Base-by-base conservation (phyloP, 768 basidiomycete species). In the Postia placenta region DNA sequence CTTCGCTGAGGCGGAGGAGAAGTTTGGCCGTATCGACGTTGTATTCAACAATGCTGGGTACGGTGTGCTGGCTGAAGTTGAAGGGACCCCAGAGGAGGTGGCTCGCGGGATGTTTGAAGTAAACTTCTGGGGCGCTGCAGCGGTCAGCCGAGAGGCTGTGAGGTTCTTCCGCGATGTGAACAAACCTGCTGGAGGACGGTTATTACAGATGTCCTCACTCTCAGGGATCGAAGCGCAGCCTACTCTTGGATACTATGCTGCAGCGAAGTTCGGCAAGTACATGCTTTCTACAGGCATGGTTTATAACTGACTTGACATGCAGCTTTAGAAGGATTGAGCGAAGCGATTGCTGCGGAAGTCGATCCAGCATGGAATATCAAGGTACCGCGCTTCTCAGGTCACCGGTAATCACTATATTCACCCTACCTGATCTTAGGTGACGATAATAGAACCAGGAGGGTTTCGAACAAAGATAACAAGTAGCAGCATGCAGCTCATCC, bases 321-420 rank as follows among this genome's bases (percentile, higher is more conserved):
- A 57, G 59, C 55, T 22, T 36, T 55, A 52, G 69, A 72, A 41
- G 70, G 68, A 17, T 53, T 72, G 25, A 68, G 64, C 2, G 66
- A 74, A 50, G 56, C 71, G 1, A 52, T 75, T 23, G 59, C 57
- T 3, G 55, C 60, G 36, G 75, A 76, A 49, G 48, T 75, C 2
- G 72, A 74, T 39, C 74, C 75, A 11, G 59, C 25, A 19, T 76
- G 74, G 74, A 72, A 75, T 44, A 74, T 76, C 56, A 74, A 69
- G 59, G 74, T 72, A 9, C 33, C 37, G 12, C 6, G 20, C 9
- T 12, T 1, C 23, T 15, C 7, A 5, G 24, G 19, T n/a, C 14
- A n/a, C 42, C 28, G n/a, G 30, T 11, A 43, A 5, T 45, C 30
- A 23, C 17, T 1, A 22, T 25, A 30, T 36, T 14, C n/a, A 11